Percentiles rank a stretch among this genome's conserved stretches.
phyloP scores from a whole-genome alignment of 371 early-diverging fungal genomes.

The Mucor circinelloides region DNA sequence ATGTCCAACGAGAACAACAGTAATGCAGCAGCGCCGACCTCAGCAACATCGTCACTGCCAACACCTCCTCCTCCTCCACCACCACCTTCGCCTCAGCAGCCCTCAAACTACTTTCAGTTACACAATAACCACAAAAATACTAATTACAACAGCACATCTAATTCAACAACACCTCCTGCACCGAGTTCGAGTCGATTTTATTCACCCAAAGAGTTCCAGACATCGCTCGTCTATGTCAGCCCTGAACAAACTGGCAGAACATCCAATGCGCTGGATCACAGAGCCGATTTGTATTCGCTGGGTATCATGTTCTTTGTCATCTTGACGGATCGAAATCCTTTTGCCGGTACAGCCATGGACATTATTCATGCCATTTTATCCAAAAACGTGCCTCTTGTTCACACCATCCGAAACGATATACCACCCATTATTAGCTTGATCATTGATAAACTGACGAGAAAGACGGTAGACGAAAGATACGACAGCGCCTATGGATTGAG shows the following conservation, averaged over 20 bases:
- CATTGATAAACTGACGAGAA: conserved; percentile 60
- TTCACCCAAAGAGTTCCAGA: conserved; percentile 36
- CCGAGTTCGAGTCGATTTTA: conserved; percentile 8
- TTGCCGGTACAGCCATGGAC: conserved; percentile 54
- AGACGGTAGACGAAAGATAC: conserved; percentile 61
- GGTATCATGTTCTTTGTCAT: conserved; percentile 57
- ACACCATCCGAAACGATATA: conserved; percentile 50
- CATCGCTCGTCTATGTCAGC: conserved; percentile 40
- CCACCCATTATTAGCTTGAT: conserved; percentile 55
- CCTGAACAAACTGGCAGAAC: conserved; percentile 65
- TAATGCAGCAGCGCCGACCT: neutral
- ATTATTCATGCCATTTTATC: conserved; percentile 55
- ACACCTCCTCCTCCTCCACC: conserved; percentile 4
- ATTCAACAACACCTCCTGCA: neutral
- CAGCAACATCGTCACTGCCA: neutral
- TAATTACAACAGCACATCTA: neutral
- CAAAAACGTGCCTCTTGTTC: conserved; percentile 50
- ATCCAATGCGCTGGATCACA: conserved; percentile 55
- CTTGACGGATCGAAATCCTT: conserved; percentile 50
- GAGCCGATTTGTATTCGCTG: conserved; percentile 59
- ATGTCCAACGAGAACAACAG: conserved; percentile 10
- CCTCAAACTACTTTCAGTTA: neutral
- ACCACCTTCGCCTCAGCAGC: neutral
- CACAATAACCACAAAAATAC: neutral
- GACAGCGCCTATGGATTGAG: conserved; percentile 58